Evolutionary conservation across 2,329 filamentous ascomycete species (phyloP).

Genomic region (Sarocladium strictum): DNA sequence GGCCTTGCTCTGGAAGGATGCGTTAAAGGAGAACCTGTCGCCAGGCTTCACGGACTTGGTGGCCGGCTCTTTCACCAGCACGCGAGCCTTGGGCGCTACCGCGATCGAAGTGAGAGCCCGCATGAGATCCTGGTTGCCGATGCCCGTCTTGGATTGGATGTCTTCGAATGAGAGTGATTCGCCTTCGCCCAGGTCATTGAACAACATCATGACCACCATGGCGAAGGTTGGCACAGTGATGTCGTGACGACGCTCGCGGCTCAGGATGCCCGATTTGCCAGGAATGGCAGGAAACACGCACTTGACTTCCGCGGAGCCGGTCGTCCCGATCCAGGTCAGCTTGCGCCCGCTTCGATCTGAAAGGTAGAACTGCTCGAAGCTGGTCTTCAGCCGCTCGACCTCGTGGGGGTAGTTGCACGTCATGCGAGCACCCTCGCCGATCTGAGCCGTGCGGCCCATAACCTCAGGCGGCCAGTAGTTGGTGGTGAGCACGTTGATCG

Average conservation of each 20-base stretch:
- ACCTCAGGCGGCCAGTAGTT: slow-evolving; percentile 94
- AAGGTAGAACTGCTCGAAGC: slow-evolving; percentile 85
- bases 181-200: slow-evolving; percentile 65
- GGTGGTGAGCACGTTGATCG: slow-evolving; percentile 79
- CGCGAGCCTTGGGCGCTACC: slow-evolving; percentile 74
- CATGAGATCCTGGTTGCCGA: slow-evolving; percentile 66
- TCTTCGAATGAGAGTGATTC: slow-evolving; percentile 60
- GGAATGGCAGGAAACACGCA: slow-evolving; percentile 69
- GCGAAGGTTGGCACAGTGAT: slow-evolving; percentile 88
- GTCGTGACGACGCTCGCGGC: slow-evolving; percentile 72
- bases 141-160: slow-evolving; percentile 76
- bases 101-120: slow-evolving; percentile 77
- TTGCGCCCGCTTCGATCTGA: slow-evolving; percentile 82
- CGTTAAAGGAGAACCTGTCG: slow-evolving; percentile 79
- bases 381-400: slow-evolving; percentile 69
- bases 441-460: slow-evolving; percentile 58
- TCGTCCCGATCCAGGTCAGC: slow-evolving; percentile 70
- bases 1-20: slow-evolving; percentile 72
- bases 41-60: slow-evolving; percentile 69
- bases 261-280: slow-evolving; percentile 58
- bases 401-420: slow-evolving; percentile 68
- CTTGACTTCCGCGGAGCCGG: slow-evolving; percentile 79
- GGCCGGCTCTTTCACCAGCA: slow-evolving; percentile 75
- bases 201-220: slow-evolving; percentile 84
- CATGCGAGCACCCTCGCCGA: slow-evolving; percentile 36